Evolutionary conservation across 306 rosid genomes (phyloP), one percentile per base, ranked within the genome.

Genomic region (Lotus japonicus): DNA sequence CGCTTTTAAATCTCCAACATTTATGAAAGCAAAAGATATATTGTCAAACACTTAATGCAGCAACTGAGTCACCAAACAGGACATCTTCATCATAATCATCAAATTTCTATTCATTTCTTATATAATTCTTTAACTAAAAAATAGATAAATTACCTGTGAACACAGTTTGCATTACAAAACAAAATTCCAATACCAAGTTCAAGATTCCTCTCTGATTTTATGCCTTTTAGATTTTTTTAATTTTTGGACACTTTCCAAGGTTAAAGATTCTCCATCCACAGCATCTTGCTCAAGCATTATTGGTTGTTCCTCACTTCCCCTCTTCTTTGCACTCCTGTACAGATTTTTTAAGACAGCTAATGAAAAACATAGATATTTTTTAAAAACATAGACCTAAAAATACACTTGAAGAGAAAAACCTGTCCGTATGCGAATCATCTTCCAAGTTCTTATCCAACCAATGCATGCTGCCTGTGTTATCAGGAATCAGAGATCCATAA

Each of bases 381-480:
- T 8, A 18, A 15, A 63, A 55, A 68, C 55, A 12, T 31, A 14
- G 58, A 16, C 11, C 13, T 8, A 13, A 46, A 49, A 53, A 17
- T 53, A 49, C 1, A 33, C 66, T 44, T 65, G 55, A 59, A n/a
- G 26, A 48, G 66, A 61, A 55, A 71, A 57, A 88, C 96, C 89
- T 80, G 78, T 75, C 74, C 12, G 64, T 42, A 43, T 44, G 55
- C 66, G 86, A 45, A 76, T 16, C 74, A 39, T 66, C 87, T 71
- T 82, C 79, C 55, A 48, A 55, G 66, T 81, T 75, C 70, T 72
- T 85, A 57, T 78, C 88, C 76, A 95, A 75, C 92, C 97, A 90
- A 56, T 57, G 67, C 68, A 88, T 75, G 87, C 75, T 82, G 68
- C 99, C 99, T 2, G 99, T 88, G 75, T 80, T 71, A 54, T 80